Conservation (phyloP, 1,284 basidiomycete species). For the Trametes versicolor region DNA sequence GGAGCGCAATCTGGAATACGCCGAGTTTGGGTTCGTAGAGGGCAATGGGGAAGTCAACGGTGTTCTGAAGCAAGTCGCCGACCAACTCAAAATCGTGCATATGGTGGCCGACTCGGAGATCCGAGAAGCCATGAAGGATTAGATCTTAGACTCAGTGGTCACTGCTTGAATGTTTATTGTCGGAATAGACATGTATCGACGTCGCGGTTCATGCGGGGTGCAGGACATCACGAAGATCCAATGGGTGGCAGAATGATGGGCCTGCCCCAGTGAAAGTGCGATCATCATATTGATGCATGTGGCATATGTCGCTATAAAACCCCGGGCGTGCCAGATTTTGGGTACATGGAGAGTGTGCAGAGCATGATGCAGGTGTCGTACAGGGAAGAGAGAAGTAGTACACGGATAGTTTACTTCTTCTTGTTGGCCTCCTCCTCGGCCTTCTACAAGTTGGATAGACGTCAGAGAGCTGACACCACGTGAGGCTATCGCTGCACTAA, state of each 20-base stretch:
- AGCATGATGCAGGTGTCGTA: slow-evolving; percentile 47
- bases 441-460: slow-evolving; percentile 60
- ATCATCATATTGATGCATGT: slow-evolving; percentile 45
- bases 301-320: slow-evolving; percentile 48
- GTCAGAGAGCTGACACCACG: slow-evolving; percentile 28
- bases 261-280: slow-evolving; percentile 26
- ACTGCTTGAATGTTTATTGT: background rate
- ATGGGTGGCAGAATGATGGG: slow-evolving; percentile 7
- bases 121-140: slow-evolving; percentile 61
- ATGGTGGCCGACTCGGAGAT: slow-evolving; percentile 77
- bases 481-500: slow-evolving; percentile 47
- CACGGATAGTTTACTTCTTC: slow-evolving; percentile 78
- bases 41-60: slow-evolving; percentile 85
- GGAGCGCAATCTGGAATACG: slow-evolving; percentile 87
- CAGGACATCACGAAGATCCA: background rate
- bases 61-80: slow-evolving; percentile 83
- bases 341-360: slow-evolving; percentile 42
- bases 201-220: background rate
- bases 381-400: slow-evolving; percentile 41
- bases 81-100: slow-evolving; percentile 81
- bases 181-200: background rate
- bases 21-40: slow-evolving; percentile 89
- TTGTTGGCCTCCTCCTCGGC: slow-evolving; percentile 93
- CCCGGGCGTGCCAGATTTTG: slow-evolving; percentile 50
- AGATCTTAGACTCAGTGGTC: slow-evolving; percentile 11